Evolutionary conservation across 371 early-diverging fungal genomes (phyloP).

Genomic region (Apophysomyces trapeziformis): DNA sequence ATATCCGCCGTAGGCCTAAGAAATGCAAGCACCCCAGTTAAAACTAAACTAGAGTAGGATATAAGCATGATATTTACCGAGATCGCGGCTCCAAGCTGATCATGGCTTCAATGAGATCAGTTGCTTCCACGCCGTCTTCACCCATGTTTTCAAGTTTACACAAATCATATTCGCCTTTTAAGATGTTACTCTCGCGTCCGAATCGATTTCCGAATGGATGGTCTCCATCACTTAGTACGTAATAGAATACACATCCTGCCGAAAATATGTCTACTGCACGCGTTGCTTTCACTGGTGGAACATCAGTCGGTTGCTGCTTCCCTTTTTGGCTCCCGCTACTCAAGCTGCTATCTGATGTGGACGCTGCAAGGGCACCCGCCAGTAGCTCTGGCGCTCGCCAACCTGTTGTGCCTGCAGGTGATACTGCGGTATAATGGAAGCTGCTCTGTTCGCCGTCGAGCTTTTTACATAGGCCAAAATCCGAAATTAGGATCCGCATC

Average conservation of each 20-base stretch:
- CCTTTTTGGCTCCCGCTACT: conserved; percentile 15
- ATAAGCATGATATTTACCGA: conserved; percentile 39
- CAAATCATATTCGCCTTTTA: conserved; percentile 74
- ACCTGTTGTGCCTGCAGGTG: conserved; percentile 88
- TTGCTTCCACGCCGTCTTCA: conserved; percentile 81
- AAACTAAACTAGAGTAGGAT: too few relatives aligned
- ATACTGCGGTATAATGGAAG: conserved; percentile 88
- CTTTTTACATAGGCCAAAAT: conserved; percentile 97
- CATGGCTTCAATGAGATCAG: conserved; percentile 91
- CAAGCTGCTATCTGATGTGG: conserved; percentile 30
- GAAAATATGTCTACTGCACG: conserved; percentile 95
- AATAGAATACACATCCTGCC: conserved; percentile 93
- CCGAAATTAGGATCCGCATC: conserved; percentile 88
- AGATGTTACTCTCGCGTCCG: conserved; percentile 85
- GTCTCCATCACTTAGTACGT: conserved; percentile 84
- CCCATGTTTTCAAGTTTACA: conserved; percentile 69
- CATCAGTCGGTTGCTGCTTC: conserved; percentile 15
- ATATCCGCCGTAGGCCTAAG: conserved; percentile 72
- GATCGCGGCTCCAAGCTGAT: conserved; percentile 75
- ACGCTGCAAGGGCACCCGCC: conserved; percentile 40
- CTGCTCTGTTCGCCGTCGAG: conserved; percentile 93
- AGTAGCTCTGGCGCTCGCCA: conserved; percentile 97
- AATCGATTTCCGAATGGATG: conserved; percentile 96
- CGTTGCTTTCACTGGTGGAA: conserved; percentile 69
- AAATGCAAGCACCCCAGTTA: background rate